Conservation (phyloP, 2,329 filamentous ascomycete species). For the Drechslerella stenobrocha region DNA sequence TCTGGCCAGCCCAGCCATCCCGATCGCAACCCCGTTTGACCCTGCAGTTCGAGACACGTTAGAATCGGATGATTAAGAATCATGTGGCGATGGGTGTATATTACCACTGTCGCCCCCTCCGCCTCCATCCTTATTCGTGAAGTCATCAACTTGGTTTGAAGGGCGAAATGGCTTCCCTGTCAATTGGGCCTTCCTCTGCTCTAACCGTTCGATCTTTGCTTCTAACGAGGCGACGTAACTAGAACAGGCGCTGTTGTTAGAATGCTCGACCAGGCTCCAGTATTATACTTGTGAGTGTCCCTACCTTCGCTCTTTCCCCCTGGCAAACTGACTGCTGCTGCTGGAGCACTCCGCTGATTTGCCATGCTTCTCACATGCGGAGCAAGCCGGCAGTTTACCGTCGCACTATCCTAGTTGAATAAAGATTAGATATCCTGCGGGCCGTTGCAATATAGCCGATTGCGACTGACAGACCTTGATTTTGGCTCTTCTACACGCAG, state of each 20-base stretch:
- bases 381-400: slow-evolving; percentile 91
- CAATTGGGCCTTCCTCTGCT: slow-evolving; percentile 45
- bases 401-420: slow-evolving; percentile 67
- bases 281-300: not conserved
- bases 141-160: slow-evolving; percentile 41
- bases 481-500: slow-evolving; percentile 84
- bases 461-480: slow-evolving; percentile 68
- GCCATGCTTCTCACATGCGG: slow-evolving; percentile 89
- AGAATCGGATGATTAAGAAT: slow-evolving; percentile 9
- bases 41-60: slow-evolving; percentile 8
- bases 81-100: not conserved
- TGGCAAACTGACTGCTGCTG: slow-evolving; percentile 91
- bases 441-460: not conserved
- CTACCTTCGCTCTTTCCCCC: slow-evolving; percentile 88
- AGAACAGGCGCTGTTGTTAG: slow-evolving; percentile 45
- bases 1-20: slow-evolving; percentile 30
- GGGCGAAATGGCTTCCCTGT: slow-evolving; percentile 46
- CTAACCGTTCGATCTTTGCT: slow-evolving; percentile 46
- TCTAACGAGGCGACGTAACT: slow-evolving; percentile 87
- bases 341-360: slow-evolving; percentile 85
- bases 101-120: slow-evolving; percentile 21
- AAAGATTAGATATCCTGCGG: slow-evolving; percentile 16
- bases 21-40: not conserved
- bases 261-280: not conserved
- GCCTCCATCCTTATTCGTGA: slow-evolving; percentile 25